Evolutionary conservation across 306 rosid genomes (phyloP).

Genomic region (Medicago lupulina): DNA sequence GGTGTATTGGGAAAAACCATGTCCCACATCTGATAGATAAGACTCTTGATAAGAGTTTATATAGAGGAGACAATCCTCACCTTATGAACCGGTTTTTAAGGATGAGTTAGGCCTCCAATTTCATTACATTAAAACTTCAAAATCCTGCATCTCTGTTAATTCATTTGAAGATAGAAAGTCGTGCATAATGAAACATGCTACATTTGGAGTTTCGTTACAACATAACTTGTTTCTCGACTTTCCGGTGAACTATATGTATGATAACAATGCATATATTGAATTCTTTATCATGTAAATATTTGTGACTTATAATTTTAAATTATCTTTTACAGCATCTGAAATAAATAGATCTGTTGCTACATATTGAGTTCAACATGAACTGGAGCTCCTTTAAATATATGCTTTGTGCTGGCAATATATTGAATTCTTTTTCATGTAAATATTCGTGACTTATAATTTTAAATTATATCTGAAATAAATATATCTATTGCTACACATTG

Average conservation of each 20-base stretch:
- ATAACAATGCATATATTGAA: too few relatives aligned
- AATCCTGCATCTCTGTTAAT: constrained; percentile 16
- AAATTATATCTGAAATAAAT: constrained; percentile 25
- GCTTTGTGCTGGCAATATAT: constrained; percentile 18
- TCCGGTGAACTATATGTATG: background rate
- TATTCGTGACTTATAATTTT: constrained; percentile 19
- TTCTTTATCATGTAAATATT: too few relatives aligned
- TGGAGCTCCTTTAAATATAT: constrained; percentile 9
- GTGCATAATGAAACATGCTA: background rate
- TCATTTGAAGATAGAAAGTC: constrained; percentile 2
- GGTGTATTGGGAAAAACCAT: too few relatives aligned
- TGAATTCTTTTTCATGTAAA: constrained; percentile 6
- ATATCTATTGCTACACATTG: background rate
- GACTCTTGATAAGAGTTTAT: too few relatives aligned
- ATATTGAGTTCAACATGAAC: constrained; percentile 14
- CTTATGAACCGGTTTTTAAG: too few relatives aligned
- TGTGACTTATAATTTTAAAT: too few relatives aligned
- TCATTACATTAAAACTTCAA: background rate
- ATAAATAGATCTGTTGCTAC: too few relatives aligned
- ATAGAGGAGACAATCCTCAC: too few relatives aligned
- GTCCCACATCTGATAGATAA: too few relatives aligned
- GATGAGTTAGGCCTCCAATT: too few relatives aligned
- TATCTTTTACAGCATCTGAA: too few relatives aligned
- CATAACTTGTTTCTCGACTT: background rate
- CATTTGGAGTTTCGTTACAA: background rate